phyloP scores from a whole-genome alignment of 2,329 filamentous ascomycete genomes.

The Chrysosporium keratinophilum region DNA sequence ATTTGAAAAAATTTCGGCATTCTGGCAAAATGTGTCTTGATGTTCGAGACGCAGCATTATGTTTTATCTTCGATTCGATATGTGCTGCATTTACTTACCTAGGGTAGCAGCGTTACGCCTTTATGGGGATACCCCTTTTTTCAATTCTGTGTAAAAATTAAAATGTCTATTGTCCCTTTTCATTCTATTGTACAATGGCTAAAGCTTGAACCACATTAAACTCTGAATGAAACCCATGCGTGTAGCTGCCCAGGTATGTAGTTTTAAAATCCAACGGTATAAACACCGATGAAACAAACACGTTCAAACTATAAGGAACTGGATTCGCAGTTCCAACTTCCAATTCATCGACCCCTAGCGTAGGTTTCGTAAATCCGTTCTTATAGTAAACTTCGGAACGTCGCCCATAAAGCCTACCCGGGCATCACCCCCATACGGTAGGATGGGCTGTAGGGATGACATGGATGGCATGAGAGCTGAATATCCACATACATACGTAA shows the following conservation, averaged over 20 bases:
- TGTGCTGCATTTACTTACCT: neutral
- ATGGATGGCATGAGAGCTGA: too few species aligned
- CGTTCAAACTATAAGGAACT: neutral
- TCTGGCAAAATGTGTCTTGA: neutral
- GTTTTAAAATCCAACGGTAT: neutral
- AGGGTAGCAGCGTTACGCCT: neutral
- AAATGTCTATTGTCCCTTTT: neutral
- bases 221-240: too few species aligned
- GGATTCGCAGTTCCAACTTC: neutral
- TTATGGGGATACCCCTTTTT: neutral
- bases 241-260: too few species aligned
- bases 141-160: slow-evolving; percentile 3
- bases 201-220: too few species aligned
- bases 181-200: neutral
- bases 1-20: neutral
- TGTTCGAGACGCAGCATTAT: neutral
- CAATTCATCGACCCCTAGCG: too few species aligned
- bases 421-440: too few species aligned
- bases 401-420: too few species aligned
- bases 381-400: too few species aligned
- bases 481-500: too few species aligned
- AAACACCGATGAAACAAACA: neutral
- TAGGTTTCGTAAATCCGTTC: too few species aligned
- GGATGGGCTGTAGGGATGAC: too few species aligned
- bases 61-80: slow-evolving; percentile 1